A percentile compares a stretch with the other conserved stretches of the same genome.
These are phyloP conservation scores for Chlorophyllum brunneum DNA, from an alignment of 768 basidiomycete species.

Conservation along the genomic window DNA sequence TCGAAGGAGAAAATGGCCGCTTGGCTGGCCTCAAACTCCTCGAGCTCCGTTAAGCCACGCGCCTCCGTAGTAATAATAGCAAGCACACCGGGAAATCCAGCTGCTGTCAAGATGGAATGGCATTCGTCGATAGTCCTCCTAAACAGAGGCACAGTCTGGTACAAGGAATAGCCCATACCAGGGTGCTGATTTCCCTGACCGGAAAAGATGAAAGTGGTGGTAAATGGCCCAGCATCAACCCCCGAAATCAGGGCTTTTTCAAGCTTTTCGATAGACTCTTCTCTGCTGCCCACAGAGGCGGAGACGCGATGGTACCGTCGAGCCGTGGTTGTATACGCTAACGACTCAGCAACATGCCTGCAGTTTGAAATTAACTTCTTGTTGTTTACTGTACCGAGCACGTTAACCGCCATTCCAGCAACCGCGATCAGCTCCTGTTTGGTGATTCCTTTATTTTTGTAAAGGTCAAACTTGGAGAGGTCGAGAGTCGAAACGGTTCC, in stretches of 20 bases:
- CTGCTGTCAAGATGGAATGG: constrained; percentile 41
- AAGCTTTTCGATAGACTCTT: constrained; percentile 46
- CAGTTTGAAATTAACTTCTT: no score
- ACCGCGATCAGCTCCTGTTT: constrained; percentile 54
- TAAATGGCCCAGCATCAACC: constrained; percentile 20
- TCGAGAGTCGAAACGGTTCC: constrained; percentile 19
- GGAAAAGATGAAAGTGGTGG: constrained; percentile 63
- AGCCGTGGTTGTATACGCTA: constrained; percentile 64
- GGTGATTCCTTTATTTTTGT: background rate
- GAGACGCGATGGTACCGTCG: constrained; percentile 58
- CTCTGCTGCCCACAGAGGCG: constrained; percentile 35
- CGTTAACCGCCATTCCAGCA: constrained; percentile 64
- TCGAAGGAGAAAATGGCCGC: constrained; percentile 57
- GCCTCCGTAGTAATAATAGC: constrained; percentile 32
- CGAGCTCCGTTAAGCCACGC: constrained; percentile 7
- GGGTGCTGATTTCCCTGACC: constrained; percentile 69
- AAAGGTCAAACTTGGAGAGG: constrained; percentile 19
- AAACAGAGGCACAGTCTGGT: constrained; percentile 46
- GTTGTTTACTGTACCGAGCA: constrained; percentile 49
- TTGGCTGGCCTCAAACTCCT: constrained; percentile 46
- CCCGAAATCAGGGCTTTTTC: constrained; percentile 27
- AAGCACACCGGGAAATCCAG: constrained; percentile 50
- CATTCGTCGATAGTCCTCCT: constrained; percentile 54
- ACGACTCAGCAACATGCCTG: constrained; percentile 25
- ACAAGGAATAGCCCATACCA: constrained; percentile 60